Evolutionary conservation across 2,329 filamentous ascomycete species (phyloP).

Genomic region (Hymenoscyphus scutula): DNA sequence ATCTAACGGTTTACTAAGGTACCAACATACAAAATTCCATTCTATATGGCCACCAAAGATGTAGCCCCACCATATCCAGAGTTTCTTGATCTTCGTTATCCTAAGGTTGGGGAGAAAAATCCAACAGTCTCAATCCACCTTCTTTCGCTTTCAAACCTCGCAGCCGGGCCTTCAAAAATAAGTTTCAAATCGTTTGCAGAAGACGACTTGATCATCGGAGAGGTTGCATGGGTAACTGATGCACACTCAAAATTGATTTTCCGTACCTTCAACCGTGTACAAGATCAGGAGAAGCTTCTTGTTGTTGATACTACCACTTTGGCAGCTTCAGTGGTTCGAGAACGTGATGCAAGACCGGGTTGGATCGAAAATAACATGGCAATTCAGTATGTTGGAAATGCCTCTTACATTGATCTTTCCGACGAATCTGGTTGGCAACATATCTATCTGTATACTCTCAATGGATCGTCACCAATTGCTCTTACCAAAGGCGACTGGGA

Average conservation of each 20-base stretch:
- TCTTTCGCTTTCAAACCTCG: conserved; percentile 47
- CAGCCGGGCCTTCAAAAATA: conserved; percentile 45
- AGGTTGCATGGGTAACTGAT: conserved; percentile 66
- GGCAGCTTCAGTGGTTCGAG: conserved; percentile 47
- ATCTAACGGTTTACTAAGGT: conserved; percentile 13
- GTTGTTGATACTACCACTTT: conserved; percentile 52
- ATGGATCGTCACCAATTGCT: conserved; percentile 52
- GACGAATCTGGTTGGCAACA: conserved; percentile 65
- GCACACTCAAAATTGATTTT: conserved; percentile 59
- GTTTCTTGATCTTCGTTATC: conserved; percentile 63
- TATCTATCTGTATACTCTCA: conserved; percentile 61
- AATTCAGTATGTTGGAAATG: conserved; percentile 52
- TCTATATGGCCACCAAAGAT: conserved; percentile 60
- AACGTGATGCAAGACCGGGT: conserved; percentile 46
- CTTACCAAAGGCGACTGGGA: conserved; percentile 63
- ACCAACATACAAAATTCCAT: conserved; percentile 62
- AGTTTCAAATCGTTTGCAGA: conserved; percentile 56
- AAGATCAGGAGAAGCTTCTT: conserved; percentile 62
- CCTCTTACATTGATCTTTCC: conserved; percentile 61
- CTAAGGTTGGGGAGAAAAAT: conserved; percentile 67
- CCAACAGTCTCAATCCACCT: conserved; percentile 62
- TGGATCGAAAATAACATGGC: conserved; percentile 55
- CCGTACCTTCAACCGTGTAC: conserved; percentile 66
- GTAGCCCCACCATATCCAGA: conserved; percentile 60
- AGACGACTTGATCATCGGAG: conserved; percentile 63